Percentiles rank a stretch among this genome's conserved stretches.
These are phyloP conservation scores for Priceomyces melissophilus DNA, from an alignment of 805 yeast genomes.

Conservation along the genomic window DNA sequence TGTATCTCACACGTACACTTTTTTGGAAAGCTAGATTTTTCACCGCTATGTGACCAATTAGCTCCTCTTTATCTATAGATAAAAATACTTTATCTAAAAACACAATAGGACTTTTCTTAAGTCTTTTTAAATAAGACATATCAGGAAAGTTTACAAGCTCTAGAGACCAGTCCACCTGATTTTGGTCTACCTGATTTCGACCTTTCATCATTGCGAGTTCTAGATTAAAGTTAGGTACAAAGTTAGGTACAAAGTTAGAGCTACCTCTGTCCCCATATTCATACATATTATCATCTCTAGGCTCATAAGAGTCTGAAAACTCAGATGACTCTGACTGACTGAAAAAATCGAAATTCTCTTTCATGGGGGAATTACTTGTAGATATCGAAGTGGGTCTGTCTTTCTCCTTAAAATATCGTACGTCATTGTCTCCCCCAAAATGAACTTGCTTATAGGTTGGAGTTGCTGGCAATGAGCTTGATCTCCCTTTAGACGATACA, in stretches of 20 bases:
- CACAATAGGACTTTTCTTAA: slow-evolving; percentile 38
- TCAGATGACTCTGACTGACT: slow-evolving; percentile 15
- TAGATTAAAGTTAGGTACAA: too few species aligned
- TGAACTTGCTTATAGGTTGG: slow-evolving; percentile 74
- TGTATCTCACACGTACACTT: slow-evolving; percentile 64
- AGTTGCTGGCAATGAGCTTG: slow-evolving; percentile 41
- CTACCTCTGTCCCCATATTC: background rate
- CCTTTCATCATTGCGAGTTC: background rate
- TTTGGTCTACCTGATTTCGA: slow-evolving; percentile 7
- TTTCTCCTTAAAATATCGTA: slow-evolving; percentile 65
- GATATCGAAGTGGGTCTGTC: slow-evolving; percentile 79
- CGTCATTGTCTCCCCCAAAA: slow-evolving; percentile 66
- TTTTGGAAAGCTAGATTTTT: slow-evolving; percentile 70
- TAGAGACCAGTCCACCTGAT: slow-evolving; percentile 42
- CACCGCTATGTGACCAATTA: slow-evolving; percentile 77
- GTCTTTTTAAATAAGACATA: slow-evolving; percentile 44
- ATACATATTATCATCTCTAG: slow-evolving; percentile 4
- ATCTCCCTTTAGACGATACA: slow-evolving; percentile 25
- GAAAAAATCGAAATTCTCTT: slow-evolving; percentile 6
- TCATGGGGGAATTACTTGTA: slow-evolving; percentile 59
- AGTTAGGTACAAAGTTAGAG: background rate
- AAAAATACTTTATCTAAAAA: slow-evolving; percentile 65
- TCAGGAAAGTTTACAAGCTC: slow-evolving; percentile 40
- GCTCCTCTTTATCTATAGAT: slow-evolving; percentile 51
- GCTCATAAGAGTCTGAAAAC: slow-evolving; percentile 7